phyloP scores from a whole-genome alignment of 2,329 filamentous ascomycete species.

The Xylariales sp. region DNA sequence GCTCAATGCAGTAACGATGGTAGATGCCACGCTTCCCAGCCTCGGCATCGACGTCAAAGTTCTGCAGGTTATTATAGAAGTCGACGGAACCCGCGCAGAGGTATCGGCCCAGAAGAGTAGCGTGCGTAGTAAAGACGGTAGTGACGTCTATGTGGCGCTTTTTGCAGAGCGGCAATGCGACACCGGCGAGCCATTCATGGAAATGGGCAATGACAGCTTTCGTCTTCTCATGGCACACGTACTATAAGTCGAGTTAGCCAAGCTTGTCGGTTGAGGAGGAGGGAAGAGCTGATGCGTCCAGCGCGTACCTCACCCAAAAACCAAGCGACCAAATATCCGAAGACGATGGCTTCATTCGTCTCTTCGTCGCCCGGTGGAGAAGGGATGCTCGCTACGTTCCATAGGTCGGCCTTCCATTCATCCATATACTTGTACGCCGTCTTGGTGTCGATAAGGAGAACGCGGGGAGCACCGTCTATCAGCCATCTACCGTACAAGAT shows the following conservation, averaged over 20 bases:
- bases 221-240: constrained; percentile 90
- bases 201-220: constrained; percentile 97
- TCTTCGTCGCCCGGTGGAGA: constrained; percentile 91
- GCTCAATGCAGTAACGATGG: constrained; percentile 97
- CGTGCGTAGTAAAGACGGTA: constrained; percentile 98
- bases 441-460: constrained; percentile 93
- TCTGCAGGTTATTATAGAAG: constrained; percentile 98
- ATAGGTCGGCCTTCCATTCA: constrained; percentile 97
- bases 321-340: constrained; percentile 97
- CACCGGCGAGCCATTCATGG: constrained; percentile 97
- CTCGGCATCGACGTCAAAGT: constrained; percentile 95
- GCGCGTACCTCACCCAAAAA: constrained; percentile 91
- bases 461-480: constrained; percentile 94
- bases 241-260: constrained; percentile 64
- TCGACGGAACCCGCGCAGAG: constrained; percentile 97
- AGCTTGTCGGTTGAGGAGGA: background rate
- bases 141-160: constrained; percentile 96
- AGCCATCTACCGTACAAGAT: constrained; percentile 96
- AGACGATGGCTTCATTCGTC: constrained; percentile 97
- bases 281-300: background rate
- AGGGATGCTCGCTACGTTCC: constrained; percentile 93
- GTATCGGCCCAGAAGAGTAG: constrained; percentile 93
- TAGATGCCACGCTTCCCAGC: constrained; percentile 98
- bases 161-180: constrained; percentile 90
- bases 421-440: constrained; percentile 91